Conservation (phyloP, 768 basidiomycete species). For the Galerina marginata region DNA sequence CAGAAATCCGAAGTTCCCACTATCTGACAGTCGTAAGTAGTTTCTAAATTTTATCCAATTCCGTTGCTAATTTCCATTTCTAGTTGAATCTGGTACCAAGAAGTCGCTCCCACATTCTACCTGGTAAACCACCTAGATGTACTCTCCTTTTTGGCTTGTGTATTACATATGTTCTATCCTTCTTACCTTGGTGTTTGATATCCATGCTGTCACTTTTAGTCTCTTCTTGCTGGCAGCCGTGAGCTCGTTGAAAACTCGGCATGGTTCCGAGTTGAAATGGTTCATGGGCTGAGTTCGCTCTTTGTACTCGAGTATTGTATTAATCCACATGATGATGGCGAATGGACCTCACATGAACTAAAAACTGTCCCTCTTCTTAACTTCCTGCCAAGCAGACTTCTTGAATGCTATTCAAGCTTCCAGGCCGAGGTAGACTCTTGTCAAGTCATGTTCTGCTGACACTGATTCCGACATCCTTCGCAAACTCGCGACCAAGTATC, state of each 20-base stretch:
- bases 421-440: too few species aligned
- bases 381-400: too few species aligned
- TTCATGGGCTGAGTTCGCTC: background rate
- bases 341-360: background rate
- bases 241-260: background rate
- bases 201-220: background rate
- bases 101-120: slow-evolving; percentile 1
- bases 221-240: background rate
- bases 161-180: background rate
- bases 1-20: slow-evolving; percentile 3
- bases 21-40: slow-evolving; percentile 3
- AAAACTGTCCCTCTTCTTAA: background rate
- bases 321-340: background rate
- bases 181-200: background rate
- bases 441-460: too few species aligned
- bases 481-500: too few species aligned
- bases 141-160: background rate
- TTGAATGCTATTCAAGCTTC: too few species aligned
- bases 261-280: background rate
- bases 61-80: background rate
- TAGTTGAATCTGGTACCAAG: slow-evolving; percentile 9
- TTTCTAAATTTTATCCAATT: background rate
- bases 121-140: slow-evolving; percentile 5
- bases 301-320: background rate
- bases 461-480: too few species aligned